A percentile compares a stretch with the other conserved stretches of the same genome.
Conservation (phyloP, 148 eudicot genomes). For the Pharnaceum exiguum region DNA sequence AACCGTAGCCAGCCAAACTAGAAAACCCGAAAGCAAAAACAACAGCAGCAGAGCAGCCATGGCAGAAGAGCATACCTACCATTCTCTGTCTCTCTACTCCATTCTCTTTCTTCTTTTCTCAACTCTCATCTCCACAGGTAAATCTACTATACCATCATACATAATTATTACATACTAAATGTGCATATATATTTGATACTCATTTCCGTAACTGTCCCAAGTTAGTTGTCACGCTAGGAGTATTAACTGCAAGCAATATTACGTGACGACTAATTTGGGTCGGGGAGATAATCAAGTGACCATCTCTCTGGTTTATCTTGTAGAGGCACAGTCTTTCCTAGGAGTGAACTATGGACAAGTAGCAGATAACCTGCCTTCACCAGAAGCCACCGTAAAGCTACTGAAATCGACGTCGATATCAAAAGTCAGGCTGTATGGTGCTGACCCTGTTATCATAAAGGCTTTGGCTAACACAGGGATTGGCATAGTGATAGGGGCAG, state of each 20-base stretch:
- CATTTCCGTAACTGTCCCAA: not conserved
- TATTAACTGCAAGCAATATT: too few species aligned
- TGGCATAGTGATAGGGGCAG: slow-evolving; percentile 66
- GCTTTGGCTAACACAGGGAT: slow-evolving; percentile 74
- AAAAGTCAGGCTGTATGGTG: slow-evolving; percentile 76
- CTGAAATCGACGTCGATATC: slow-evolving; percentile 51
- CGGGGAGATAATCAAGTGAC: not conserved
- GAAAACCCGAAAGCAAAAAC: not conserved
- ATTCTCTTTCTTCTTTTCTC: slow-evolving; percentile 12
- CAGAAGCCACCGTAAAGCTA: slow-evolving; percentile 58
- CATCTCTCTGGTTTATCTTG: not conserved
- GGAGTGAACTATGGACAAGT: slow-evolving; percentile 84
- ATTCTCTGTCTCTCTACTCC: not conserved
- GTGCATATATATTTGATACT: not conserved
- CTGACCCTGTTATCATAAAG: slow-evolving; percentile 68
- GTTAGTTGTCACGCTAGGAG: too few species aligned
- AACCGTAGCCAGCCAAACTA: not conserved
- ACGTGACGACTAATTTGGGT: too few species aligned
- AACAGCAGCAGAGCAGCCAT: slow-evolving; percentile 4
- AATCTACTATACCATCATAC: not conserved
- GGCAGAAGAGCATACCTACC: slow-evolving; percentile 4
- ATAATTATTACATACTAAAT: too few species aligned
- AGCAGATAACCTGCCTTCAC: slow-evolving; percentile 87
- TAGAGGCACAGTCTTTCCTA: slow-evolving; percentile 64
- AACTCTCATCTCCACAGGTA: slow-evolving; percentile 15